These are phyloP conservation scores for Dipteronia dyeriana DNA, from an alignment of 345 rosid species.

Conservation along the genomic window DNA sequence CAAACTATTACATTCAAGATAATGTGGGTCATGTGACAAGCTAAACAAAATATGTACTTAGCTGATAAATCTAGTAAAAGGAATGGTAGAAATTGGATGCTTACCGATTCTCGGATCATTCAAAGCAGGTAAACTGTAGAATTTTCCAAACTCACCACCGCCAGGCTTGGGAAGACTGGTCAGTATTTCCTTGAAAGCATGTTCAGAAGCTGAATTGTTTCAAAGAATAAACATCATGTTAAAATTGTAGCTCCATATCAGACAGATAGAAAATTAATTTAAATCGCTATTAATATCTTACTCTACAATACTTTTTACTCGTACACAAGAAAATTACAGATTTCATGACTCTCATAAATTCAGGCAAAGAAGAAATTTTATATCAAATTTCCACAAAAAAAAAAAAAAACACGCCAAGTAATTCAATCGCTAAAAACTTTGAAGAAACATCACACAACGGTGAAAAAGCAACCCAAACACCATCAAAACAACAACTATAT, in stretches of 20 bases:
- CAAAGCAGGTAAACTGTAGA: slow-evolving; percentile 66
- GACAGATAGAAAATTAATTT: neutral
- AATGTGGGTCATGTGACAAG: neutral
- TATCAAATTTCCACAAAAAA: neutral
- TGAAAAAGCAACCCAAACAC: neutral
- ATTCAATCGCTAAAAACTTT: no score
- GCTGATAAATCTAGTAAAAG: neutral
- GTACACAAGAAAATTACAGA: neutral
- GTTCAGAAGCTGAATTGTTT: slow-evolving; percentile 56
- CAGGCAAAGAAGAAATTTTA: neutral
- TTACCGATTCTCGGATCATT: slow-evolving; percentile 82
- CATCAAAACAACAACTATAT: neutral
- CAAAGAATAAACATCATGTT: slow-evolving; percentile 7
- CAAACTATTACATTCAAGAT: neutral
- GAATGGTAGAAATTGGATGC: slow-evolving; percentile 3
- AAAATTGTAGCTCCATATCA: neutral
- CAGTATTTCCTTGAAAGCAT: slow-evolving; percentile 64
- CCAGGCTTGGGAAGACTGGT: slow-evolving; percentile 76
- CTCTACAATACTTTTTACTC: neutral
- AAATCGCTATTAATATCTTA: neutral
- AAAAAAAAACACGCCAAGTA: no score
- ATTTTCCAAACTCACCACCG: slow-evolving; percentile 82
- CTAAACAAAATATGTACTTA: neutral
- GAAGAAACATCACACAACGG: no score
- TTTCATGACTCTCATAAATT: neutral